Percentiles rank a stretch among this genome's conserved stretches.
Evolutionary conservation across 2,329 filamentous ascomycete species (phyloP).

Genomic region (Aspergillus niger): DNA sequence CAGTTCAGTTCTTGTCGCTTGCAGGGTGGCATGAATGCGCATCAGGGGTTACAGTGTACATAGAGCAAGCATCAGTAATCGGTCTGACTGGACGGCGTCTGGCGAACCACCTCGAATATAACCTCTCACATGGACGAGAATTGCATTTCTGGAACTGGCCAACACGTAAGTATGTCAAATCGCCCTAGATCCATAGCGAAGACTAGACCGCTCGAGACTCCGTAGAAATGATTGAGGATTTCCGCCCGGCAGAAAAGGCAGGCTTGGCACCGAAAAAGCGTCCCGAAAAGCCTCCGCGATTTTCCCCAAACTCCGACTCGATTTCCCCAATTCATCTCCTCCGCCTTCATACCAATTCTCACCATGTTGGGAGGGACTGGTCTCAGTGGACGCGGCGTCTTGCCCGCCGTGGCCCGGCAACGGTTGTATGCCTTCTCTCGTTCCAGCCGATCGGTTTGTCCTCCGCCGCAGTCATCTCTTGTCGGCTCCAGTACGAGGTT

Average conservation of each 20-base stretch:
- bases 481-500: slow-evolving; percentile 13
- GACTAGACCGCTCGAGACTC: slow-evolving; percentile 6
- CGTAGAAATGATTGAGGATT: neutral
- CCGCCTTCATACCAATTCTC: slow-evolving; percentile 18
- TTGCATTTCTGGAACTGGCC: too few relatives aligned
- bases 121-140: neutral
- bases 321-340: slow-evolving; percentile 8
- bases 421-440: slow-evolving; percentile 30
- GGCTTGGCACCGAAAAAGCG: slow-evolving; percentile 26
- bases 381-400: slow-evolving; percentile 51
- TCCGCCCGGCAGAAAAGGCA: slow-evolving; percentile 42
- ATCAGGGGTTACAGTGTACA: slow-evolving; percentile 31
- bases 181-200: too few relatives aligned
- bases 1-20: neutral
- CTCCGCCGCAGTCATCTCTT: neutral
- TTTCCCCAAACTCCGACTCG: slow-evolving; percentile 5
- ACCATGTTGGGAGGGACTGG: slow-evolving; percentile 61
- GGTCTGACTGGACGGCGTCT: slow-evolving; percentile 33
- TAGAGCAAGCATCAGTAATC: slow-evolving; percentile 33
- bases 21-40: slow-evolving; percentile 2
- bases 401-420: slow-evolving; percentile 41
- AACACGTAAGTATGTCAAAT: too few relatives aligned
- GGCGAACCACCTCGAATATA: slow-evolving; percentile 25
- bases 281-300: slow-evolving; percentile 11
- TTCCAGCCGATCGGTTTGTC: slow-evolving; percentile 40